phyloP scores from a whole-genome alignment of 306 rosid genomes.

The Cucurbita argyrosperma region DNA sequence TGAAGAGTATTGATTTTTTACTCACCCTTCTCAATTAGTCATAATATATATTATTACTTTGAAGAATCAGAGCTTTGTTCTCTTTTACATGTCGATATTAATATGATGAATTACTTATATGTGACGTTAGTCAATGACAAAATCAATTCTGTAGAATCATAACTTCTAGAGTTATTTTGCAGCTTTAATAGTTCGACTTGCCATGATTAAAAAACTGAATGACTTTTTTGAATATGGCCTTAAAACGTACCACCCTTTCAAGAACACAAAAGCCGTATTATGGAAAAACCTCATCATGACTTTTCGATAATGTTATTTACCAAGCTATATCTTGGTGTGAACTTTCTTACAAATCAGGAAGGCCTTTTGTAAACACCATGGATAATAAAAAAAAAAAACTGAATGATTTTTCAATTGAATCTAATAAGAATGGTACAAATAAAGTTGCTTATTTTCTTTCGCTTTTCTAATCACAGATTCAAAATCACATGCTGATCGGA shows the following conservation, averaged over 20 bases:
- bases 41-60: neutral
- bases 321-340: too few species aligned
- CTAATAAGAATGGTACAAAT: constrained; percentile 4
- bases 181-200: neutral
- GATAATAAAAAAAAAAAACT: neutral
- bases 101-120: neutral
- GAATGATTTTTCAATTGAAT: neutral
- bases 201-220: neutral
- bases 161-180: neutral
- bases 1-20: neutral
- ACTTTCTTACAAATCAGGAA: too few species aligned
- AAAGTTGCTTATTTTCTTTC: constrained; percentile 3
- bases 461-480: constrained; percentile 50
- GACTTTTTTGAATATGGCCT: neutral
- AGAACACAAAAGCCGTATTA: too few species aligned
- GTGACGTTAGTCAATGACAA: neutral
- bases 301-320: too few species aligned
- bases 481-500: constrained; percentile 55
- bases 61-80: neutral
- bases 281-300: too few species aligned
- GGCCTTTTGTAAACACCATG: too few species aligned
- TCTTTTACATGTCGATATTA: neutral
- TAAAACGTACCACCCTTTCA: too few species aligned
- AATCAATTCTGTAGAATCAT: neutral
- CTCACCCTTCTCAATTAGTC: neutral